phyloP scores from a whole-genome alignment of 2,329 filamentous ascomycete genomes.

The Hysterium pulicare region DNA sequence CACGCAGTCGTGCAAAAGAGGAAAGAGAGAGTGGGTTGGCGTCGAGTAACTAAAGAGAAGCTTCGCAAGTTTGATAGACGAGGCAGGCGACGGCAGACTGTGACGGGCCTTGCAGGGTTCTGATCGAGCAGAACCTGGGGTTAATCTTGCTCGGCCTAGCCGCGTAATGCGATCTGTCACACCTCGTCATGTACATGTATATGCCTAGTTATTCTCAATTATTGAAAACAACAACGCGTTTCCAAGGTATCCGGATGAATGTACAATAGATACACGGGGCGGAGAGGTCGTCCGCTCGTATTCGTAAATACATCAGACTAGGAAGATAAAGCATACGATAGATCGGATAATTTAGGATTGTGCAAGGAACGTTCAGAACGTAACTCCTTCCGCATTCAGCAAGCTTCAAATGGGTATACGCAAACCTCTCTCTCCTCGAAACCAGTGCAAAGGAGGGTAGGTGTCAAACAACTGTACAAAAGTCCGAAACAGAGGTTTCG shows the following conservation, averaged over 20 bases:
- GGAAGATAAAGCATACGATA: not conserved
- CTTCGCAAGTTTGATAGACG: not conserved
- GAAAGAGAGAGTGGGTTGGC: not conserved
- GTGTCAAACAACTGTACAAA: not conserved
- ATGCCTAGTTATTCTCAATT: no score
- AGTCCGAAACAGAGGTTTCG: no score
- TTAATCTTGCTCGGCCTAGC: not conserved
- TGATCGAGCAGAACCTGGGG: not conserved
- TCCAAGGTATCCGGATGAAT: no score
- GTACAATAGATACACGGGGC: conserved; percentile 1
- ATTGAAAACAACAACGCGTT: not conserved
- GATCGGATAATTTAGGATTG: not conserved
- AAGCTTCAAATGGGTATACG: not conserved
- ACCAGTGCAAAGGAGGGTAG: not conserved
- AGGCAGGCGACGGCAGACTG: no score
- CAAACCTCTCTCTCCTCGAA: not conserved
- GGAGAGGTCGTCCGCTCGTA: not conserved
- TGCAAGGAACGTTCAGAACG: not conserved
- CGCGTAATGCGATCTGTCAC: conserved; percentile 5
- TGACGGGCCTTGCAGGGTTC: not conserved
- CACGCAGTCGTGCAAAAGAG: not conserved
- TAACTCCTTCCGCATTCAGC: not conserved
- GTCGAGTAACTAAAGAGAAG: no score
- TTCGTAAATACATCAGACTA: not conserved
- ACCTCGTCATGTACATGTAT: no score